Evolutionary conservation across 129 eudicot genomes (phyloP).

Genomic region (Arctium lappa): DNA sequence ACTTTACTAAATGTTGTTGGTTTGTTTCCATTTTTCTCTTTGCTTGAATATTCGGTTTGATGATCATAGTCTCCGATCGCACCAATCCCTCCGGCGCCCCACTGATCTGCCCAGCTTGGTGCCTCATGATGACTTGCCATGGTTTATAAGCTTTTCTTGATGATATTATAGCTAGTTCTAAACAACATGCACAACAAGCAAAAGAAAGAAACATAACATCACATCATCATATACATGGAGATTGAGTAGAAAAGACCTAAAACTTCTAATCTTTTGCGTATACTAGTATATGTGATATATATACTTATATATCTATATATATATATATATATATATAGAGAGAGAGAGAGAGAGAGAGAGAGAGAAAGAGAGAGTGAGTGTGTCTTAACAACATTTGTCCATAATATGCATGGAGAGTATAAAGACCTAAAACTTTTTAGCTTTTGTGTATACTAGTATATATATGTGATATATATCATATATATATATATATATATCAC

Average conservation of each 20-base stretch:
- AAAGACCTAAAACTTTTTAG: background rate
- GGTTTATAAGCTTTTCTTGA: background rate
- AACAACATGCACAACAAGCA: background rate
- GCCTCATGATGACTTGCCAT: constrained; percentile 26
- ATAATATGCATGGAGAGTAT: background rate
- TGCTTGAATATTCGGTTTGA: constrained; percentile 10
- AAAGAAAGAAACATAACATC: background rate
- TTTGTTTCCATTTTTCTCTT: constrained; percentile 42
- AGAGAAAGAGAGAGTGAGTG: background rate
- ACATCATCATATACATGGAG: background rate
- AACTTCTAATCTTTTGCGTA: background rate
- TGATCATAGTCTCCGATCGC: constrained; percentile 36
- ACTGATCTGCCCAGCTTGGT: constrained; percentile 84
- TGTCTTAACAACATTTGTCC: background rate
- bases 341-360: background rate
- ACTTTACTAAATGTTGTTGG: constrained; percentile 33
- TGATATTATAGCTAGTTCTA: background rate
- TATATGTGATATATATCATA: no score
- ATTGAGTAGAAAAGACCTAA: background rate
- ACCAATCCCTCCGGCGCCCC: constrained; percentile 80
- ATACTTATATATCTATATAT: background rate
- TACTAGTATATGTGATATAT: background rate
- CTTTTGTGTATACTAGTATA: background rate
- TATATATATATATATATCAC: no score
- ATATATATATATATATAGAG: no score